A percentile compares a stretch with the other conserved stretches of the same genome.
Conservation (phyloP, 768 basidiomycete genomes). For the Termitomyces eurrhizus region DNA sequence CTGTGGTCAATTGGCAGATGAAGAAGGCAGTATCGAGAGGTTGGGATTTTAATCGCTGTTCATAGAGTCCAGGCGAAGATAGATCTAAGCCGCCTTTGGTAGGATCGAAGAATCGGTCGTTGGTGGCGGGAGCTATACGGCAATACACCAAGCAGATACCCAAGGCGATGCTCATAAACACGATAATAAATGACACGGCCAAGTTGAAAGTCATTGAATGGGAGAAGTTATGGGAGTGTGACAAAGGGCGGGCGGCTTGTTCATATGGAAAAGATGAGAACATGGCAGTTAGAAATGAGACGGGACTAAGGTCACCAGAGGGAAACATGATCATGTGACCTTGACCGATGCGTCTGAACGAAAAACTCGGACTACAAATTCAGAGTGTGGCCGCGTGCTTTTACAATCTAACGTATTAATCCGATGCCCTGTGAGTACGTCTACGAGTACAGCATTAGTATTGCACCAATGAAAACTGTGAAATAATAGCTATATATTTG, state of each 20-base stretch:
- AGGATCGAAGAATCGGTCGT: not conserved
- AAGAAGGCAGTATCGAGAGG: not conserved
- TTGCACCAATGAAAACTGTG: too few species aligned
- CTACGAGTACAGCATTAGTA: too few species aligned
- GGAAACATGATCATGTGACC: slow-evolving; percentile 1
- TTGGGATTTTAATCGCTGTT: not conserved
- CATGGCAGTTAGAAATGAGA: not conserved
- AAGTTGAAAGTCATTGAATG: not conserved
- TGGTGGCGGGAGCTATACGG: not conserved
- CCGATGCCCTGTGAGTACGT: too few species aligned
- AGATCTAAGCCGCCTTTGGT: not conserved
- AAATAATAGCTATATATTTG: too few species aligned
- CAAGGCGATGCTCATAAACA: not conserved
- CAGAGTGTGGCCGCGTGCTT: too few species aligned
- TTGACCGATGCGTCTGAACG: too few species aligned
- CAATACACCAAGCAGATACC: not conserved
- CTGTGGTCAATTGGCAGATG: not conserved
- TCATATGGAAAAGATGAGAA: not conserved
- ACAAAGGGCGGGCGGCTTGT: not conserved
- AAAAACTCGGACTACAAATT: too few species aligned
- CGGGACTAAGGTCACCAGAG: too few species aligned
- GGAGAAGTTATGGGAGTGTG: not conserved
- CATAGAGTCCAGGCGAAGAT: not conserved
- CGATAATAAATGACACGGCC: not conserved
- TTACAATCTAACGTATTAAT: too few species aligned